Percentiles rank a stretch among this genome's conserved stretches.
Conservation (phyloP, 1,284 basidiomycete species). For the Sanghuangporus baumii region DNA sequence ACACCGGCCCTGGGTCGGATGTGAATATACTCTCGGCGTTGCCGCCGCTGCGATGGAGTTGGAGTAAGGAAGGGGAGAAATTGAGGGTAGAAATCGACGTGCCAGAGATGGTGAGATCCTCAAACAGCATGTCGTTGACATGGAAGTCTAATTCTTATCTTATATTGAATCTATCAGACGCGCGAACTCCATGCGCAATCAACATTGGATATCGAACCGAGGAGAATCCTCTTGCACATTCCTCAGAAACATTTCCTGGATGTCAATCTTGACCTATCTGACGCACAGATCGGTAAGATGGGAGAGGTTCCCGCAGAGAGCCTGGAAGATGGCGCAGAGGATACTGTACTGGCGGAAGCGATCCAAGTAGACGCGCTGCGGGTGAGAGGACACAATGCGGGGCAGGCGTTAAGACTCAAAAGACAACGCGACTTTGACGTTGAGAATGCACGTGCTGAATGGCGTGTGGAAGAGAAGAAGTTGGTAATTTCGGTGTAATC, state of each 20-base stretch:
- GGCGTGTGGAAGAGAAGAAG: constrained; percentile 47
- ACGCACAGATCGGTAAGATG: constrained; percentile 38
- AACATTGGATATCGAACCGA: constrained; percentile 55
- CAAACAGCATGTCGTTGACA: not conserved
- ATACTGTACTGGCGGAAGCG: constrained; percentile 6
- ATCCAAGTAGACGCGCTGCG: not conserved
- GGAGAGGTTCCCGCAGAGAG: constrained; percentile 13
- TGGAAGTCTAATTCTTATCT: not conserved
- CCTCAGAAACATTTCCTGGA: constrained; percentile 46
- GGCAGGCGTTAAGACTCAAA: constrained; percentile 42
- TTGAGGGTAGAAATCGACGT: constrained; percentile 45
- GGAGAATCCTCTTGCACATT: constrained; percentile 45
- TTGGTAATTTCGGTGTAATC: constrained; percentile 32
- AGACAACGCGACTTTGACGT: constrained; percentile 52
- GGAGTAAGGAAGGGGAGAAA: constrained; percentile 36
- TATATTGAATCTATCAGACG: constrained; percentile 33
- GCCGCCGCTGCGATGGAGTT: constrained; percentile 37
- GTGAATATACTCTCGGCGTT: not conserved
- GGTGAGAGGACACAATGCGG: constrained; percentile 13
- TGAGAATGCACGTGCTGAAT: constrained; percentile 55
- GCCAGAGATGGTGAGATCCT: constrained; percentile 44
- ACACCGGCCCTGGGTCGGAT: not conserved
- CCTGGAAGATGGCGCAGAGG: not conserved
- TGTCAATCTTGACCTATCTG: constrained; percentile 46
- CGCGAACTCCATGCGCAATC: constrained; percentile 37